Conservation (phyloP, 1,284 basidiomycete genomes). For the Pseudozyma thailandica region DNA sequence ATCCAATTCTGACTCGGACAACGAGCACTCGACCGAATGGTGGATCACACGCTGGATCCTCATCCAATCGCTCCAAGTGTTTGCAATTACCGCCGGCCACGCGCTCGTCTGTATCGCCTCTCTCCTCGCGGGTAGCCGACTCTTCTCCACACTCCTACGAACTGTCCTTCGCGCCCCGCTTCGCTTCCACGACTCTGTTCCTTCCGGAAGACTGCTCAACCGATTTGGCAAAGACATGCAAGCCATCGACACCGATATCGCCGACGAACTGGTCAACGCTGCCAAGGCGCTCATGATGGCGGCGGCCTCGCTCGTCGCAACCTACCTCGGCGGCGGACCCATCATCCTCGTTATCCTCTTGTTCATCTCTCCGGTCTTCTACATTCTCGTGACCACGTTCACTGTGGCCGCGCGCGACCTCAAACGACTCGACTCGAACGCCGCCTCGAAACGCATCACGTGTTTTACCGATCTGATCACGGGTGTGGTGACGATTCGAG, state of each 20-base stretch:
- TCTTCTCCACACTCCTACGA: slow-evolving; percentile 73
- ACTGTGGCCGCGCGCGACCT: slow-evolving; percentile 88
- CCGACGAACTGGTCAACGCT: slow-evolving; percentile 63
- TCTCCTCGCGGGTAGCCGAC: slow-evolving; percentile 76
- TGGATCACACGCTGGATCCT: slow-evolving; percentile 75
- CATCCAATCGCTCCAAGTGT: slow-evolving; percentile 77
- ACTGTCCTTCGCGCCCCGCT: slow-evolving; percentile 76
- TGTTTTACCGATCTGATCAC: slow-evolving; percentile 87
- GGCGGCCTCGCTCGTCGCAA: slow-evolving; percentile 72
- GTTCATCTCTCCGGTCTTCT: slow-evolving; percentile 56
- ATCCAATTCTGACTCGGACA: background rate
- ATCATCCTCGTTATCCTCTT: slow-evolving; percentile 75
- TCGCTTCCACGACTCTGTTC: slow-evolving; percentile 84
- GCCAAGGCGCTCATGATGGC: slow-evolving; percentile 50
- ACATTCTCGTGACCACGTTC: slow-evolving; percentile 74
- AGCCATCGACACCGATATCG: slow-evolving; percentile 79
- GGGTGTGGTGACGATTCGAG: slow-evolving; percentile 85
- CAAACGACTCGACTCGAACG: slow-evolving; percentile 80
- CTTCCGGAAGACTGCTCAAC: slow-evolving; percentile 85
- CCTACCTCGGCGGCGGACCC: slow-evolving; percentile 77
- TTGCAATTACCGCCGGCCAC: slow-evolving; percentile 74
- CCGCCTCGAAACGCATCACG: slow-evolving; percentile 77
- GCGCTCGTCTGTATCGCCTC: slow-evolving; percentile 74
- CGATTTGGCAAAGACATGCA: slow-evolving; percentile 80
- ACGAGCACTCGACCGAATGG: slow-evolving; percentile 58